phyloP scores from a whole-genome alignment of 1,284 basidiomycete species.

The Irpex sp. region DNA sequence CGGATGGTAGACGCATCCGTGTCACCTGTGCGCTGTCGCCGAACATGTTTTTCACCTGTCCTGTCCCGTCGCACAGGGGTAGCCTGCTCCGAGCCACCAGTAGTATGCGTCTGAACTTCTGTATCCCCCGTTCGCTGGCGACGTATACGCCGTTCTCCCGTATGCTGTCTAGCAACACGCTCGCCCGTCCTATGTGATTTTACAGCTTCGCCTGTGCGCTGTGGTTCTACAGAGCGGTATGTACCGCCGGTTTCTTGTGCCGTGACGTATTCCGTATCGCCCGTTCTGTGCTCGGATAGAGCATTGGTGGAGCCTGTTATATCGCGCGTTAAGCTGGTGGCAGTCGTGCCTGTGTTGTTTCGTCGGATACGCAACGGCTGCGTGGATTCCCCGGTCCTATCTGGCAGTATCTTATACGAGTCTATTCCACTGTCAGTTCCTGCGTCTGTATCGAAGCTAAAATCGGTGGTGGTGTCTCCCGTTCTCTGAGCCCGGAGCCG shows the following conservation, averaged over 20 bases:
- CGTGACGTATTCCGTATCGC: constrained; percentile 4
- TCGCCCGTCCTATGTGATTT: constrained; percentile 12
- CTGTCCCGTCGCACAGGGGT: neutral
- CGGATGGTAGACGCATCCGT: neutral
- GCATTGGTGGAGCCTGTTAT: constrained; percentile 16
- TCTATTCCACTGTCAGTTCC: neutral
- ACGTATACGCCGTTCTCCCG: constrained; percentile 1
- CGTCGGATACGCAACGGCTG: constrained; percentile 12
- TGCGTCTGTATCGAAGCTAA: neutral
- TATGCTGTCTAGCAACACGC: constrained; percentile 8
- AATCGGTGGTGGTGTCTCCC: constrained; percentile 7
- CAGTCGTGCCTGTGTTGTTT: constrained; percentile 11
- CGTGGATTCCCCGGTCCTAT: constrained; percentile 17
- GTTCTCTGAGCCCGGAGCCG: constrained; percentile 12
- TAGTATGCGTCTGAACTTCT: neutral
- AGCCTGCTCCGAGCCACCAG: neutral
- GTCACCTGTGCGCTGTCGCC: constrained; percentile 9
- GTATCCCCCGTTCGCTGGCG: constrained; percentile 11
- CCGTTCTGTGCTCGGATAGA: constrained; percentile 4
- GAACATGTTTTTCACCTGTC: neutral
- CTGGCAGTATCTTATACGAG: constrained; percentile 1
- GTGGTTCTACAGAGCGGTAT: neutral
- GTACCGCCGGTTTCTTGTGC: constrained; percentile 4
- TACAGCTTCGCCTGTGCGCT: constrained; percentile 10
- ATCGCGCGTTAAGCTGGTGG: constrained; percentile 13